Conservation (phyloP, 305 asterid genomes). For the Fraxinus ornus region DNA sequence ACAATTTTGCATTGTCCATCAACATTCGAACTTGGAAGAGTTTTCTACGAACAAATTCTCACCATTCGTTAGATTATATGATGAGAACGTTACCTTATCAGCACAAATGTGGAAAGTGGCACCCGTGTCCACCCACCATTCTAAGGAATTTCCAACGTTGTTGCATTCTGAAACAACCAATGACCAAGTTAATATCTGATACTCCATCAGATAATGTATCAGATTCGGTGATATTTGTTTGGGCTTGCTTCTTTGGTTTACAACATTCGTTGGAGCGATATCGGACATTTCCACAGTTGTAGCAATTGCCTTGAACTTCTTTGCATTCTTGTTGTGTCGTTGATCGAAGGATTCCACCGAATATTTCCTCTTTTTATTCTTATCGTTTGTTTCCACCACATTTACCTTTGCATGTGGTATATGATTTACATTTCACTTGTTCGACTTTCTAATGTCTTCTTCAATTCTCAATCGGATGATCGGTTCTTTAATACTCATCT, state of each 20-base stretch:
- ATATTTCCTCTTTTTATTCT: background rate
- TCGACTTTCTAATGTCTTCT: background rate
- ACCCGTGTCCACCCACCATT: background rate
- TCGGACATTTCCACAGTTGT: background rate
- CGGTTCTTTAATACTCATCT: background rate
- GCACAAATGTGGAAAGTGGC: background rate
- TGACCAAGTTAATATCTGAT: background rate
- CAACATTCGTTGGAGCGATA: background rate
- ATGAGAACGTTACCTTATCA: background rate
- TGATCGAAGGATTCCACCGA: background rate
- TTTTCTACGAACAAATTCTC: background rate
- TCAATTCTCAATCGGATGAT: background rate
- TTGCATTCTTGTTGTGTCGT: background rate
- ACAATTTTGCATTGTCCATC: background rate
- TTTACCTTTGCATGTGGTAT: background rate
- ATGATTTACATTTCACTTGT: background rate
- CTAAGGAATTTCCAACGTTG: background rate
- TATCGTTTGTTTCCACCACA: background rate
- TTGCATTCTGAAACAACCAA: background rate
- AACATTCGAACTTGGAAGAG: background rate
- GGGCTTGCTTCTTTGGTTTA: background rate
- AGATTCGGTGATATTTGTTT: background rate
- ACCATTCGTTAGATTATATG: background rate
- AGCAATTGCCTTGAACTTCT: background rate
- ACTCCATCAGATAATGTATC: background rate